Conservation (phyloP, 352 stramenopile species). For the Globisporangium canariense region DNA sequence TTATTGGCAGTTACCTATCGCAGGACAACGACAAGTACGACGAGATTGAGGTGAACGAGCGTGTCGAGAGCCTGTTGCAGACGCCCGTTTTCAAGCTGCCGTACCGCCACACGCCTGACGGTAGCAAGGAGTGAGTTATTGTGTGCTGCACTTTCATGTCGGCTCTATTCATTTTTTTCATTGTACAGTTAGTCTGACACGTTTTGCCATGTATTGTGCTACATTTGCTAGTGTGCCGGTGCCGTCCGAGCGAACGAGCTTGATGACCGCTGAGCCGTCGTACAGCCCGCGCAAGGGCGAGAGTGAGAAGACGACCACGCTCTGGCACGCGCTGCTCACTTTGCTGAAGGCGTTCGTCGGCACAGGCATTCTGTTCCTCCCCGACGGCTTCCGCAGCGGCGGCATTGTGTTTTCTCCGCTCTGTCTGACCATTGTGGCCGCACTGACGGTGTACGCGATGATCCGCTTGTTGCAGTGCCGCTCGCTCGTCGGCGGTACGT, state of each 20-base stretch:
- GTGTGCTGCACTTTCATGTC: too few relatives aligned
- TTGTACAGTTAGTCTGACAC: background rate
- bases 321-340: slow-evolving; percentile 76
- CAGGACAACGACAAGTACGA: slow-evolving; percentile 83
- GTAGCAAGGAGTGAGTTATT: slow-evolving; percentile 1
- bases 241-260: slow-evolving; percentile 30
- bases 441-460: slow-evolving; percentile 74
- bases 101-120: slow-evolving; percentile 18
- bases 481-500: slow-evolving; percentile 65
- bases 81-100: slow-evolving; percentile 47
- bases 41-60: slow-evolving; percentile 64
- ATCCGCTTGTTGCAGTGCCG: slow-evolving; percentile 71
- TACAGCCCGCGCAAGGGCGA: slow-evolving; percentile 25
- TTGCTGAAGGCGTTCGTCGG: slow-evolving; percentile 82
- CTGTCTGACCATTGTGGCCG: slow-evolving; percentile 57
- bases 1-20: slow-evolving; percentile 78
- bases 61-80: slow-evolving; percentile 60
- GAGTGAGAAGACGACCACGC: slow-evolving; percentile 66
- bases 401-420: slow-evolving; percentile 74
- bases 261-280: slow-evolving; percentile 27
- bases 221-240: slow-evolving; percentile 19
- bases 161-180: background rate
- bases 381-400: slow-evolving; percentile 68
- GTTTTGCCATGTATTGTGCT: background rate
- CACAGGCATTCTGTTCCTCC: slow-evolving; percentile 76